These are phyloP conservation scores for Sphaerosporella brunnea DNA, from an alignment of 495 filamentous ascomycete genomes.

Conservation along the genomic window DNA sequence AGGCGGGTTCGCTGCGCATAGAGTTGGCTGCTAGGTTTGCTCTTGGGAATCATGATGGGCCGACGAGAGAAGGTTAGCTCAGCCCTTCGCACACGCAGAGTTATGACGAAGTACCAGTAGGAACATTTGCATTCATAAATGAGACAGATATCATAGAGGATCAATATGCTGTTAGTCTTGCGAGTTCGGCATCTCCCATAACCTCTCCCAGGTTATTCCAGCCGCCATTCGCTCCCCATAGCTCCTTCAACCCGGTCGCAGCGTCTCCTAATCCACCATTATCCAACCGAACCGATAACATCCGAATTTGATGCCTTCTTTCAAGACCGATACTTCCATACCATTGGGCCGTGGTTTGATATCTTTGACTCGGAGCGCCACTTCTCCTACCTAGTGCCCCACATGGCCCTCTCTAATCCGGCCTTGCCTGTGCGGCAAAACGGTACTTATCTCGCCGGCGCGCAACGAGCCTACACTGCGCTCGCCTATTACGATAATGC, in stretches of 20 bases:
- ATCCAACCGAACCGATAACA: not conserved
- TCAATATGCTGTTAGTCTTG: not conserved
- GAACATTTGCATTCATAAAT: not conserved
- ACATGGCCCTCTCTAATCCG: constrained; percentile 1
- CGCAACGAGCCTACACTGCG: constrained; percentile 1
- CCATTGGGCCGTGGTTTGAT: constrained; percentile 5
- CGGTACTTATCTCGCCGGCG: not conserved
- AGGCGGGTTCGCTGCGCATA: not conserved
- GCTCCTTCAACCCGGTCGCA: not conserved
- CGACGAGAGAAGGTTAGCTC: not conserved
- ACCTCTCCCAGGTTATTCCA: not conserved
- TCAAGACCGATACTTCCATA: constrained; percentile 3
- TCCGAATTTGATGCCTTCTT: constrained; percentile 2
- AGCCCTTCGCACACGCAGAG: not conserved
- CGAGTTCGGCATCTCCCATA: not conserved
- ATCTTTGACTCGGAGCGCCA: constrained; percentile 1
- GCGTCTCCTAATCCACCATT: not conserved
- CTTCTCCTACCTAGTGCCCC: constrained; percentile 3
- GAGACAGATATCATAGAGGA: constrained; percentile 1
- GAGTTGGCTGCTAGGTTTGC: not conserved
- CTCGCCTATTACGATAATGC: constrained; percentile 3
- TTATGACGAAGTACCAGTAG: not conserved
- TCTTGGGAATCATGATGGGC: not conserved
- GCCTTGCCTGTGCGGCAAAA: not conserved
- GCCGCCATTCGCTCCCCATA: not conserved